Conservation (phyloP, 345 rosid species). For the Gynandropsis gynandra region DNA sequence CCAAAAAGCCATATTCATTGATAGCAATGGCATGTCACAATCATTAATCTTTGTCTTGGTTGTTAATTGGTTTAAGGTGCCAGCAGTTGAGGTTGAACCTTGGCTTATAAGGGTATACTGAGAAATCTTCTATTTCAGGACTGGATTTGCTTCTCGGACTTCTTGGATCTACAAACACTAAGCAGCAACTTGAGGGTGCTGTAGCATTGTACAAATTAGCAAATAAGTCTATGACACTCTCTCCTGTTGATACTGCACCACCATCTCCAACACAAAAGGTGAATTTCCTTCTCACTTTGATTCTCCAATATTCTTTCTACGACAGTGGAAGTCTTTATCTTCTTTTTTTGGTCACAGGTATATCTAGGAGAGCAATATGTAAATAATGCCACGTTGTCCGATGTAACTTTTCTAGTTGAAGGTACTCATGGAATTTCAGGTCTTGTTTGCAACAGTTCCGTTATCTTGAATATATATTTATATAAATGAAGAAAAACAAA, state of each 20-base stretch:
- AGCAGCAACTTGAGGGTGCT: constrained; percentile 97
- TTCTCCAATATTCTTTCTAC: constrained; percentile 6
- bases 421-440: constrained; percentile 39
- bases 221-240: constrained; percentile 79
- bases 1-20: constrained; percentile 76
- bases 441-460: constrained; percentile 3
- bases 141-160: constrained; percentile 82
- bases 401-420: constrained; percentile 96
- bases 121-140: constrained; percentile 42
- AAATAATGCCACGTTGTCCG: constrained; percentile 83
- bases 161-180: constrained; percentile 65
- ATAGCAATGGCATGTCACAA: constrained; percentile 57
- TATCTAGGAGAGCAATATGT: constrained; percentile 96
- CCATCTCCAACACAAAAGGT: constrained; percentile 99
- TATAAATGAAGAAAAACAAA: constrained; percentile 15
- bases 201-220: constrained; percentile 81
- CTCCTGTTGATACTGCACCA: constrained; percentile 94
- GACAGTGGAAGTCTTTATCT: constrained; percentile 1
- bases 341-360: constrained; percentile 40
- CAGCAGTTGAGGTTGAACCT: constrained; percentile 9
- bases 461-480: constrained; percentile 8
- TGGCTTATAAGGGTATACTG: constrained; percentile 9
- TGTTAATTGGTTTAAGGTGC: constrained; percentile 6
- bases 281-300: constrained; percentile 22
- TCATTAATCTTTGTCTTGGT: background rate